Evolutionary conservation across 495 filamentous ascomycete species (phyloP).

Genomic region (Extremus antarcticus): DNA sequence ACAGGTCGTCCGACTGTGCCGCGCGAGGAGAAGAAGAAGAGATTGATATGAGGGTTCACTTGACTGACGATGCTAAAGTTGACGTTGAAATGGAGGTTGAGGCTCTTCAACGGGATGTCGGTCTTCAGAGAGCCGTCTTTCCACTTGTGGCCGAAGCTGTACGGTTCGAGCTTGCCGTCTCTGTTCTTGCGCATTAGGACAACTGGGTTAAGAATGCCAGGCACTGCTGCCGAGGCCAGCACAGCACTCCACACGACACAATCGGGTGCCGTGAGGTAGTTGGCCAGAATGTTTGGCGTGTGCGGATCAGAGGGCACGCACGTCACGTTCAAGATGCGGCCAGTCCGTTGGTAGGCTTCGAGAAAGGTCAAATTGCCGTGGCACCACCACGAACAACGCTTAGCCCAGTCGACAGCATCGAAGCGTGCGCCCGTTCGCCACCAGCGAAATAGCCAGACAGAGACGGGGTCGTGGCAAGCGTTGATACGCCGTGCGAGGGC

Average conservation of each 20-base stretch:
- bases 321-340: constrained; percentile 86
- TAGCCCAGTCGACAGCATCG: constrained; percentile 86
- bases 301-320: constrained; percentile 97
- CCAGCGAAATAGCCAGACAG: constrained; percentile 71
- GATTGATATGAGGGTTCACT: constrained; percentile 93
- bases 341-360: constrained; percentile 90
- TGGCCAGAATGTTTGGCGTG: constrained; percentile 78
- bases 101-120: constrained; percentile 84
- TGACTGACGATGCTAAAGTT: constrained; percentile 94
- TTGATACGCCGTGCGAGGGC: constrained; percentile 74
- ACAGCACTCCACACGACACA: constrained; percentile 98
- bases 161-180: constrained; percentile 65
- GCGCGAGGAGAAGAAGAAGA: constrained; percentile 94
- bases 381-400: constrained; percentile 74
- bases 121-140: constrained; percentile 91
- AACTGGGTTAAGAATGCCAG: constrained; percentile 90
- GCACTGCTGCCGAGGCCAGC: constrained; percentile 87
- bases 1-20: constrained; percentile 87
- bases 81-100: constrained; percentile 95
- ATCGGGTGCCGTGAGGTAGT: constrained; percentile 88
- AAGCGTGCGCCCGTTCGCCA: constrained; percentile 89
- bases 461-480: constrained; percentile 69
- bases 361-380: constrained; percentile 84
- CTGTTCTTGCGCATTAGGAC: constrained; percentile 90
- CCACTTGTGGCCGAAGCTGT: constrained; percentile 95